These are phyloP conservation scores for Penicillium taxi DNA, from an alignment of 495 filamentous ascomycete genomes.

Conservation along the genomic window DNA sequence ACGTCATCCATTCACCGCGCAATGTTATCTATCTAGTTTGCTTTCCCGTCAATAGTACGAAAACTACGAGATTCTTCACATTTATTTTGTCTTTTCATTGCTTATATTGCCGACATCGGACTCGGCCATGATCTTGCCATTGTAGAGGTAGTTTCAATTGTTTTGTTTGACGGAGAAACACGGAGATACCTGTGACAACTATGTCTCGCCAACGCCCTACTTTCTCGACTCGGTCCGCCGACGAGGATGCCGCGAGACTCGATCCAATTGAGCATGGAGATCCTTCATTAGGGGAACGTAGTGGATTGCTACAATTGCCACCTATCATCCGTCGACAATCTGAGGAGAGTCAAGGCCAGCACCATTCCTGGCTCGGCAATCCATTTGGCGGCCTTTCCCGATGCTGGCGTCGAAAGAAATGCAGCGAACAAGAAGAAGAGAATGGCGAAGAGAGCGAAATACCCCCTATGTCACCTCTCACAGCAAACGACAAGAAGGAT, in stretches of 20 bases:
- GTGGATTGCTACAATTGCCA: slow-evolving; percentile 17
- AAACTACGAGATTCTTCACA: no score
- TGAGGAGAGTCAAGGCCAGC: slow-evolving; percentile 11
- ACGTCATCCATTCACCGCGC: slow-evolving; percentile 13
- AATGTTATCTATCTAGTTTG: background rate
- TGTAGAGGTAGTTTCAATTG: slow-evolving; percentile 9
- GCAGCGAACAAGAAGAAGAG: slow-evolving; percentile 8
- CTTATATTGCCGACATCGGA: no score
- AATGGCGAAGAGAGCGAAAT: slow-evolving; percentile 4
- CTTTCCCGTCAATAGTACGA: no score
- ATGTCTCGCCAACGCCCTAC: slow-evolving; percentile 40
- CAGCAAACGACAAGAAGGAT: slow-evolving; percentile 35
- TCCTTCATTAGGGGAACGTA: slow-evolving; percentile 16
- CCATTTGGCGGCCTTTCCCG: slow-evolving; percentile 21
- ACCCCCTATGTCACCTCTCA: no score
- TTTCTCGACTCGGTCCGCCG: slow-evolving; percentile 48
- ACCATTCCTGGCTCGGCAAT: slow-evolving; percentile 16
- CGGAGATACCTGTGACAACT: slow-evolving; percentile 1
- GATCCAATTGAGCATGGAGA: slow-evolving; percentile 28
- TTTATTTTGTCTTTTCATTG: no score
- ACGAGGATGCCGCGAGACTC: slow-evolving; percentile 47
- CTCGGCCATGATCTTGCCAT: background rate
- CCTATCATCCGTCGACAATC: slow-evolving; percentile 23
- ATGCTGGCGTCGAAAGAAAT: no score
- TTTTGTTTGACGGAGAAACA: slow-evolving; percentile 15